Evolutionary conservation across 805 yeast genomes (phyloP).

Genomic region (Lachancea quebecensis): DNA sequence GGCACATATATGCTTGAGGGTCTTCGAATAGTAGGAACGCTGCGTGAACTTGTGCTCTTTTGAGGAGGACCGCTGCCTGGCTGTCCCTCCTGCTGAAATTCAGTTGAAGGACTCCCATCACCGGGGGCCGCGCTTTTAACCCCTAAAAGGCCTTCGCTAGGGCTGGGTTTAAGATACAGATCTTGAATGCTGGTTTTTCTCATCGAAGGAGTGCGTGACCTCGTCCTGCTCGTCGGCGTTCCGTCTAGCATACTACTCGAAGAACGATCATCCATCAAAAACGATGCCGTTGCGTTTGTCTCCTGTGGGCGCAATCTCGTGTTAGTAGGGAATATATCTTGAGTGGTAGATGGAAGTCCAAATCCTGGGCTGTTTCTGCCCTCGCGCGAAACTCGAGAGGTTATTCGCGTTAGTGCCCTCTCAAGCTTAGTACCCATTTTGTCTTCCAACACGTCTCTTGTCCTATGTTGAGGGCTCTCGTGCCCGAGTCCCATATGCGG

Average conservation of each 20-base stretch:
- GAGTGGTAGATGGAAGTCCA: constrained; percentile 21
- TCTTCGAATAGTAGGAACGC: neutral
- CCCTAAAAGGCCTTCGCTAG: too few relatives aligned
- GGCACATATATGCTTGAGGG: neutral
- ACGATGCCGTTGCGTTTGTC: too few relatives aligned
- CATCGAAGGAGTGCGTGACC: too few relatives aligned
- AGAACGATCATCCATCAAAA: too few relatives aligned
- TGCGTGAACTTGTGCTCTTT: neutral
- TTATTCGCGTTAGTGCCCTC: constrained; percentile 25
- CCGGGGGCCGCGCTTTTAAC: neutral
- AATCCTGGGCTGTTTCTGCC: neutral
- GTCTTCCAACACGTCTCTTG: constrained; percentile 16
- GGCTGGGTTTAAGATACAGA: too few relatives aligned
- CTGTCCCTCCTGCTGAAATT: neutral
- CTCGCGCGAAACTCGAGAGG: constrained; percentile 8
- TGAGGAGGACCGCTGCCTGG: neutral
- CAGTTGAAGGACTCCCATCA: neutral
- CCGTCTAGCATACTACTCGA: too few relatives aligned
- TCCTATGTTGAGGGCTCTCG: neutral
- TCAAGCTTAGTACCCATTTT: constrained; percentile 32
- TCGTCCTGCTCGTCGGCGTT: too few relatives aligned
- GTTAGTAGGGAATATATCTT: constrained; percentile 18
- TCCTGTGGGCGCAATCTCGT: constrained; percentile 4
- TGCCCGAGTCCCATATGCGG: too few relatives aligned
- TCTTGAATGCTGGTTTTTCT: too few relatives aligned